Evolutionary conservation across 2,329 filamentous ascomycete genomes (phyloP).

Genomic region (Pezicula rhizophila): DNA sequence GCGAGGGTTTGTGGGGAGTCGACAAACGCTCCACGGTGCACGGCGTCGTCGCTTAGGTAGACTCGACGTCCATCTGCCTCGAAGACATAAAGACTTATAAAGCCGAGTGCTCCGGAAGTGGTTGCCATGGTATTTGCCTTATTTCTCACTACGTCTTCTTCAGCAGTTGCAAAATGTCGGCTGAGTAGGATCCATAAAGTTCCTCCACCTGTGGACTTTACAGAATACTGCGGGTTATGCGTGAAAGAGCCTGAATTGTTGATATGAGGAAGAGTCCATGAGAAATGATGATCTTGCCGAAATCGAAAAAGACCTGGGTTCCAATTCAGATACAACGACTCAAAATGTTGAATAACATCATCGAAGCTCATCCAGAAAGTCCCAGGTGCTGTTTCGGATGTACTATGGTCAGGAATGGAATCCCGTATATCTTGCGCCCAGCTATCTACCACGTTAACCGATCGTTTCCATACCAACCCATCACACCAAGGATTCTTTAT

Average conservation of each 20-base stretch:
- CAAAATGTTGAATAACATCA: slow-evolving; percentile 83
- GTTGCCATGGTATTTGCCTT: slow-evolving; percentile 24
- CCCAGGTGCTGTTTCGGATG: slow-evolving; percentile 46
- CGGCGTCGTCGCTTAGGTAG: slow-evolving; percentile 64
- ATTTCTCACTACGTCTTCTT: slow-evolving; percentile 49
- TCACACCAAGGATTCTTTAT: slow-evolving; percentile 97
- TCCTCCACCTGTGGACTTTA: slow-evolving; percentile 51
- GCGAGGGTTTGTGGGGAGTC: slow-evolving; percentile 90
- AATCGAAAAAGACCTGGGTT: slow-evolving; percentile 77
- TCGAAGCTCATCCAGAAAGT: slow-evolving; percentile 92
- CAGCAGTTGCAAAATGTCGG: slow-evolving; percentile 73
- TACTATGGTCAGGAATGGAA: slow-evolving; percentile 14
- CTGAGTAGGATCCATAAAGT: slow-evolving; percentile 79
- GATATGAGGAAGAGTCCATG: slow-evolving; percentile 58
- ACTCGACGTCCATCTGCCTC: slow-evolving; percentile 64
- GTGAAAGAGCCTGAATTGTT: slow-evolving; percentile 49
- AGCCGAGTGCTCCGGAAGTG: slow-evolving; percentile 49
- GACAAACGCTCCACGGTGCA: slow-evolving; percentile 78
- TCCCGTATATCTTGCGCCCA: slow-evolving; percentile 20
- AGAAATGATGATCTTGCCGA: slow-evolving; percentile 85
- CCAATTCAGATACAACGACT: slow-evolving; percentile 97
- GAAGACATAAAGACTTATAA: slow-evolving; percentile 83
- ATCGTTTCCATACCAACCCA: slow-evolving; percentile 66
- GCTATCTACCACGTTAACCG: slow-evolving; percentile 15
- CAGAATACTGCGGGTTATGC: slow-evolving; percentile 67